Base-by-base conservation (phyloP, 2,329 filamentous ascomycete genomes). In the Lachnellula cervina region DNA sequence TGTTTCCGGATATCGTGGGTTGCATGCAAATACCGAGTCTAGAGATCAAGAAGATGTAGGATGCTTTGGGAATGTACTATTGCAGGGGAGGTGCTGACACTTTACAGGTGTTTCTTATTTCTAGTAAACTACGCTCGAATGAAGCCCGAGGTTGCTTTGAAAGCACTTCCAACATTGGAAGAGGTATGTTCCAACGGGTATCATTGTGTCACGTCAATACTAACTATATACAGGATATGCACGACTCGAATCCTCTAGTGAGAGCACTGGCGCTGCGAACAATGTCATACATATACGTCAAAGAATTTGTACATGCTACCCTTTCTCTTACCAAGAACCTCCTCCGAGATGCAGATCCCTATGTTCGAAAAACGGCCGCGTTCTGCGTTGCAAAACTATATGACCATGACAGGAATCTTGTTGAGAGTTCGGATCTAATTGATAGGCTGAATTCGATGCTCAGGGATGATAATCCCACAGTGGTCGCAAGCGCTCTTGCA, bases 41-140 rank as follows among this genome's bases (percentile, higher is more conserved):
- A 71, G 94, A 99, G 75, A 97, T 99, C 75, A 99, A 99, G 82
- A 99, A 99, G 80, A 99, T 99, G 94, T 97, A 77, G 64, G 83
- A 71, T 46, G 32, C 35, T 50, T 23, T 25, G 28, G 50, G n/a
- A 34, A 34, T 28, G 44, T 14, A 4, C 8, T 28, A 16, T 25
- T 47, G 34, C 19, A 43, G 35, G 32, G 32, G 19, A 19, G 14
- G 72, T 62, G 51, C 60, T 66, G 48, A 67, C 21, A 21, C 11
- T 21, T 35, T 35, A 48, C 68, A 97, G 92, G 92, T 97, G 94
- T 75, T 99, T 97, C 71, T 77, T 99, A 59, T 99, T 95, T 72
- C 77, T 99, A 58, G 94, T 97, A 70, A 97, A 99, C 75, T 99
- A 99, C 72, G 89, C 94, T 50, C 83, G 94, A 59, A 88, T 93